Evolutionary conservation across 306 rosid genomes (phyloP), one percentile per base, ranked within the genome.

Genomic region (Delonix regia): DNA sequence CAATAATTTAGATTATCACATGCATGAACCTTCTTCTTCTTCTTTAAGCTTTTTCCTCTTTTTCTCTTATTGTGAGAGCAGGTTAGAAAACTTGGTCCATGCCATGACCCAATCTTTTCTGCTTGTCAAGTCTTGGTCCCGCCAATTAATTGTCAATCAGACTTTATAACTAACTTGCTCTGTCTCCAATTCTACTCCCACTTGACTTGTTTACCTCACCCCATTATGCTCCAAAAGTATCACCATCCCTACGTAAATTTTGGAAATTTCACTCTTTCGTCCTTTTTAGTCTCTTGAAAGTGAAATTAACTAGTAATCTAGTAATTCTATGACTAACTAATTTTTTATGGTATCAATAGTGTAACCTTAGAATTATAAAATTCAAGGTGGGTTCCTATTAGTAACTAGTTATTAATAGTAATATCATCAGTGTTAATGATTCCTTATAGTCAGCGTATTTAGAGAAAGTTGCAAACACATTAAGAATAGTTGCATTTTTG

Each of bases 1-100:
- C 92, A 90, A 91, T 94, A 85, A 88, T 94, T 90, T 77, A 89
- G 82, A 16, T 70, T 15, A 73, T 84, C 97, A 90, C 94, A 91
- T 90, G 91, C 89, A 78, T 90, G 91, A 88, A 78, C 69, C 82
- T 56, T 56, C 73, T 69, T 47, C 48, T 57, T 16, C 71, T 24
- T 45, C 1, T 14, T 2, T 11, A 8, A 10, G 63, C 24, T 56
- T 68, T 28, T 25, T 44, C 51, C 49, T 30, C 18, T 64, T 81
- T 71, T 60, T 44, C 21, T 55, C 16, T 66, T 30, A 18, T 80
- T 77, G 39, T 42, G 71, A 72, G 70, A 67, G 45, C 66, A 41
- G 44, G 83, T 88, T 83, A 48, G 75, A 78, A 68, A 80, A 77
- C 83, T 69, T 71, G 81, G 84, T 74, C 69, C 84, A 78, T 52